Percentiles rank a stretch among this genome's conserved stretches.
Evolutionary conservation across 768 basidiomycete species (phyloP).

Genomic region (Russula sp.): DNA sequence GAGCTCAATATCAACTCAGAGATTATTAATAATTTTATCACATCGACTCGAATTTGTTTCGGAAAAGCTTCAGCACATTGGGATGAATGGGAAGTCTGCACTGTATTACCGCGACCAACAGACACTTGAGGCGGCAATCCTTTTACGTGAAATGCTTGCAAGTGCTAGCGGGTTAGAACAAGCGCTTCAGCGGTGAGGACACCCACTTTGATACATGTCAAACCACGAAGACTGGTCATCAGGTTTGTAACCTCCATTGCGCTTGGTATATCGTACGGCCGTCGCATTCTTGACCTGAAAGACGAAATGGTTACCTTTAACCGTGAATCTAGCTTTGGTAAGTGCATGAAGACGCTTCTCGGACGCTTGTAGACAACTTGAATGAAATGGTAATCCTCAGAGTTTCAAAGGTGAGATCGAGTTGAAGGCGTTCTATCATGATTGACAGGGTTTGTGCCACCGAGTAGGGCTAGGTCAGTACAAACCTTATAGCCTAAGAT

Average conservation of each 20-base stretch:
- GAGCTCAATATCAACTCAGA: not conserved
- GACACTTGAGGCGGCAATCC: slow-evolving; percentile 18
- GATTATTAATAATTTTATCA: not conserved
- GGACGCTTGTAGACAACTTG: not conserved
- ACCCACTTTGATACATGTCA: not conserved
- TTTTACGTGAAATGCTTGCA: slow-evolving; percentile 21
- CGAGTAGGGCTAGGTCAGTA: slow-evolving; percentile 9
- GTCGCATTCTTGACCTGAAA: slow-evolving; percentile 16
- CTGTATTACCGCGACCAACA: slow-evolving; percentile 23
- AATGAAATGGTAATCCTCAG: not conserved
- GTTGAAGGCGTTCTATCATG: not conserved
- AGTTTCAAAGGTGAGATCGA: slow-evolving; percentile 3
- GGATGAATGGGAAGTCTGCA: slow-evolving; percentile 17
- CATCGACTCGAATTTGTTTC: not conserved
- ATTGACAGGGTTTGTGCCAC: not conserved
- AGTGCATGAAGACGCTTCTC: not conserved
- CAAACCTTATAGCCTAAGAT: not conserved
- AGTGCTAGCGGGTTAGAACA: not conserved
- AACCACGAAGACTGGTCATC: not conserved
- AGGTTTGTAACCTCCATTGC: slow-evolving; percentile 22
- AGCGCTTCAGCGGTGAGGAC: slow-evolving; percentile 17
- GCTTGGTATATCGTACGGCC: slow-evolving; percentile 14
- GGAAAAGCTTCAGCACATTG: slow-evolving; percentile 18
- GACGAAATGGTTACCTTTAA: slow-evolving; percentile 18
- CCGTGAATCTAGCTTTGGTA: not conserved